A percentile compares a stretch with the other conserved stretches of the same genome.
These are phyloP conservation scores for Pseudovirgaria hyperparasitica DNA, from an alignment of 2,329 filamentous ascomycete genomes.

Conservation along the genomic window DNA sequence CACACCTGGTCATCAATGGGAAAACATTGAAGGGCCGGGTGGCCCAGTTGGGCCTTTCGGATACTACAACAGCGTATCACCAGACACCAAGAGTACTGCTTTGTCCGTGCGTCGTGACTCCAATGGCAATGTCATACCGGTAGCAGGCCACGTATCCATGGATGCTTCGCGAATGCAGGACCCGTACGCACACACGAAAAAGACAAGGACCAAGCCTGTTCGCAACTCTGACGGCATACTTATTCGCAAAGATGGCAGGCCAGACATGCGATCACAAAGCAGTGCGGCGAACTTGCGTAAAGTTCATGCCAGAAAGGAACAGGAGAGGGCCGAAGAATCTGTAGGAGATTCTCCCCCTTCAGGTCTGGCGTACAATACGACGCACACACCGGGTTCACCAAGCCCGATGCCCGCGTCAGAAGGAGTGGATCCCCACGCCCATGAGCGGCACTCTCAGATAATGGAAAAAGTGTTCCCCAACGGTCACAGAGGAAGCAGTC, in stretches of 20 bases:
- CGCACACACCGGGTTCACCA: too few species aligned
- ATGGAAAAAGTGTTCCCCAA: too few species aligned
- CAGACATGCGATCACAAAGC: slow-evolving; percentile 39
- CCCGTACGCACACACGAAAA: slow-evolving; percentile 30
- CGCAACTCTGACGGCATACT: slow-evolving; percentile 37
- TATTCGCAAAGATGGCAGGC: slow-evolving; percentile 38
- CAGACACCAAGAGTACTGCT: slow-evolving; percentile 15
- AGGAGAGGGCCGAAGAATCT: too few species aligned
- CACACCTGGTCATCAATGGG: slow-evolving; percentile 27
- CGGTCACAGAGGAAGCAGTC: too few species aligned
- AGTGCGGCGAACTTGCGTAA: slow-evolving; percentile 39
- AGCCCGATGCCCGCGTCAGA: too few species aligned
- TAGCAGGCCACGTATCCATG: slow-evolving; percentile 11
- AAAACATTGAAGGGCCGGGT: slow-evolving; percentile 24
- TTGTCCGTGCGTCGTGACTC: slow-evolving; percentile 22
- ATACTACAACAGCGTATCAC: slow-evolving; percentile 18
- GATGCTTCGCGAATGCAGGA: too few species aligned
- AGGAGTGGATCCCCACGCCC: too few species aligned
- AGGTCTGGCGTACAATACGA: too few species aligned
- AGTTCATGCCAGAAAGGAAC: slow-evolving; percentile 38
- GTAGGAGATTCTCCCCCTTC: too few species aligned
- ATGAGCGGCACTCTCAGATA: too few species aligned
- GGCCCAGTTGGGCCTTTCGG: slow-evolving; percentile 21
- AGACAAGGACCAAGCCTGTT: slow-evolving; percentile 36
- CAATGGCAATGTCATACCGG: slow-evolving; percentile 15